Base-by-base conservation (phyloP, 345 rosid genomes). In the Lumnitzera racemosa region DNA sequence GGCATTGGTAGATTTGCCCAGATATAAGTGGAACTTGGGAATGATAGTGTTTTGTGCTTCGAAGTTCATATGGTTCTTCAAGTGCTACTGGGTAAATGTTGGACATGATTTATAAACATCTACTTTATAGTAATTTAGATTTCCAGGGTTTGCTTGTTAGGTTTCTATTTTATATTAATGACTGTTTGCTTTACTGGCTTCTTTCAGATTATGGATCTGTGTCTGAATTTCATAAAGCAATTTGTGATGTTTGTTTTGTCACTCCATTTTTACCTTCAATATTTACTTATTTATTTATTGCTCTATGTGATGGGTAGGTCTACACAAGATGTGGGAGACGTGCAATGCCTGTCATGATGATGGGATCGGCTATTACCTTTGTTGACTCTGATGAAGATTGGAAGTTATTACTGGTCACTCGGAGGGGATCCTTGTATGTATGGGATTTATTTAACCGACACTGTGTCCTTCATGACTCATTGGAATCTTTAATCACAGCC, bases 301-400 rank as follows among this genome's bases (percentile, higher is more conserved):
- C 59, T 70, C 15, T 25, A 20, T 20, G 20, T 52, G 13, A 51
- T 66, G 71, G 31, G 54, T 74, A 92, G 98, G 80, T 94, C 64
- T 95, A 90, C 75, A 86, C 99, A 6, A 90, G 86, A 76, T 88
- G 87, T 47, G 99, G 99, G 58, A 83, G 99, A 70, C 97, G 97
- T 24, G 88, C 87, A 47, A 78, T 95, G 91, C 99, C 99, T 13
- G 71, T 92, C 31, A 85, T 95, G 96, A 88, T 90, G 92, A 74
- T 78, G 83, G 99, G 96, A 71, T 90, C 97, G 56, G 88, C 97
- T 47, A 90, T 95, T 65, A 86, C 88, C 36, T 95, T 95, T 65
- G 68, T 90, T 29, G 99, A 90, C 71, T 95, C 97, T 60, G 95
- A 95, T 23, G 91, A 95, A 65, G 76, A 80, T 78, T 90, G 97